Conservation (phyloP, 2,329 filamentous ascomycete species). For the Trichoderma koningiopsis region DNA sequence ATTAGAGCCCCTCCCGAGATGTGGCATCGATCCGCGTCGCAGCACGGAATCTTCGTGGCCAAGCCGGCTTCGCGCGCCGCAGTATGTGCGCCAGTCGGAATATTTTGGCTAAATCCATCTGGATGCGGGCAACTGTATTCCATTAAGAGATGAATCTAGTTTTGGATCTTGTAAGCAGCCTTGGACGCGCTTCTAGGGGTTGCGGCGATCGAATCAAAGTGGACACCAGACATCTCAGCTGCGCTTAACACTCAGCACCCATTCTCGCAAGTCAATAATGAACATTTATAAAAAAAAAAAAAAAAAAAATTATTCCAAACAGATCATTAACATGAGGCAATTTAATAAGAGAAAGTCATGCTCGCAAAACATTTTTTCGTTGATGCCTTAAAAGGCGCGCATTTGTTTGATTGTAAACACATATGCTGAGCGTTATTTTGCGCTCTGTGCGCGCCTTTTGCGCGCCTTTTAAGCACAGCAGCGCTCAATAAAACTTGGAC, state of each 20-base stretch:
- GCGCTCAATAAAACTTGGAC: neutral
- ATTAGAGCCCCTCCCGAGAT: conserved; percentile 8
- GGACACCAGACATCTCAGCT: neutral
- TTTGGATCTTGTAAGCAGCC: neutral
- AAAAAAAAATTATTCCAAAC: neutral
- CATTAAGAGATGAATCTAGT: neutral
- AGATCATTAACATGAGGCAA: neutral
- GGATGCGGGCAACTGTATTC: neutral
- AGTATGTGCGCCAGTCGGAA: neutral
- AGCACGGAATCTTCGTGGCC: neutral
- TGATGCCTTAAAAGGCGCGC: neutral
- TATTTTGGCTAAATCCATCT: neutral
- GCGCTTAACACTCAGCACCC: neutral
- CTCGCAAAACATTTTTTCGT: neutral
- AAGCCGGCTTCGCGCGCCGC: neutral
- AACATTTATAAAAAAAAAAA: neutral
- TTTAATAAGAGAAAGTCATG: neutral
- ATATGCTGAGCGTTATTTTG: neutral
- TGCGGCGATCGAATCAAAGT: neutral
- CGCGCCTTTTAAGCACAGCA: neutral
- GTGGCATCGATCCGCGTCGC: neutral
- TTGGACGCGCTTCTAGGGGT: neutral
- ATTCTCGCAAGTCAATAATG: neutral
- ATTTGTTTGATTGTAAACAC: neutral
- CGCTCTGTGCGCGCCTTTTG: conserved; percentile 5